phyloP scores from a whole-genome alignment of 2,329 filamentous ascomycete genomes.

The Ophiostoma piceae region DNA sequence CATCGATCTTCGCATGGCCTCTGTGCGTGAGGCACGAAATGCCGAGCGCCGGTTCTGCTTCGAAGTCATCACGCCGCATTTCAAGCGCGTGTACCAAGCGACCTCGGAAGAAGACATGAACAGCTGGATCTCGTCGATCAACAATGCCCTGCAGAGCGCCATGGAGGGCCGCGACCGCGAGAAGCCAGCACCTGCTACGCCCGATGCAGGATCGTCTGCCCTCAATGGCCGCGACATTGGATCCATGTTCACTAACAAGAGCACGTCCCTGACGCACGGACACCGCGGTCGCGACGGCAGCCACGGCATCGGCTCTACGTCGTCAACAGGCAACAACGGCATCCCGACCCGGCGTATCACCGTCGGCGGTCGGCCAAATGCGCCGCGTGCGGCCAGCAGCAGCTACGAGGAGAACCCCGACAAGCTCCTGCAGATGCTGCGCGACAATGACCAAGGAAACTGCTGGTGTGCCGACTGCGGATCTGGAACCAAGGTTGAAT shows the following conservation, averaged over 20 bases:
- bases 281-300: constrained; percentile 32
- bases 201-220: constrained; percentile 39
- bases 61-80: constrained; percentile 95
- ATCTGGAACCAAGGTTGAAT: constrained; percentile 87
- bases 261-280: constrained; percentile 59
- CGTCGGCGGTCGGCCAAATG: constrained; percentile 77
- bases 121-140: constrained; percentile 92
- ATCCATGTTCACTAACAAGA: constrained; percentile 88
- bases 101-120: constrained; percentile 98
- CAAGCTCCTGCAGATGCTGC: constrained; percentile 77
- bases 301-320: constrained; percentile 36
- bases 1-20: constrained; percentile 94
- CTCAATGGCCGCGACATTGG: constrained; percentile 80
- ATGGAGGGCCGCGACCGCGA: constrained; percentile 72
- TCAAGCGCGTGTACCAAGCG: constrained; percentile 92
- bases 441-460: constrained; percentile 88
- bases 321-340: constrained; percentile 41
- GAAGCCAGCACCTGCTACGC: constrained; percentile 39
- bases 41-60: constrained; percentile 95
- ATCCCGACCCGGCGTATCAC: constrained; percentile 80
- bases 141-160: constrained; percentile 93
- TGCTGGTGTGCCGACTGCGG: constrained; percentile 92
- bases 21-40: constrained; percentile 90
- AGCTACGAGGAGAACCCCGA: constrained; percentile 77
- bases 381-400: constrained; percentile 57